A percentile compares a stretch with the other conserved stretches of the same genome.
phyloP scores from a whole-genome alignment of 306 rosid species.

The Adenanthera pavonina region DNA sequence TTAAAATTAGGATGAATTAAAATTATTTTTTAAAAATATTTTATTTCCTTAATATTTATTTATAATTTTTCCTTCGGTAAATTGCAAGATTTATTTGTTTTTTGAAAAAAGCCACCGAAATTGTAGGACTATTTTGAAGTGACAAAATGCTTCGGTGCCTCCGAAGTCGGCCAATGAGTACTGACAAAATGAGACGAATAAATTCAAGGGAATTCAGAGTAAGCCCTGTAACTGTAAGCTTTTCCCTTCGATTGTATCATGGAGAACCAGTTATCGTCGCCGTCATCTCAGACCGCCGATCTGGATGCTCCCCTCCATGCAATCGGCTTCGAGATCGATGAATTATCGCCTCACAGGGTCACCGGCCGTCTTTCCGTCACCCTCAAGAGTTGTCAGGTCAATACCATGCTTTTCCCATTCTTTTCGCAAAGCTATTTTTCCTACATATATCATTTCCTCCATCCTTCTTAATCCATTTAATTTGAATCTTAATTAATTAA shows the following conservation, averaged over 20 bases:
- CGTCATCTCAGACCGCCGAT: not conserved
- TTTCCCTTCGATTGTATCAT: not conserved
- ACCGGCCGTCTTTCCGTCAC: constrained; percentile 11
- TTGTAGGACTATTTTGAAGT: too few relatives aligned
- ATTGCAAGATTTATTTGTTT: too few relatives aligned
- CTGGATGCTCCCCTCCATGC: constrained; percentile 22
- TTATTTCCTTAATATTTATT: too few relatives aligned
- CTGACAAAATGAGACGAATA: not conserved
- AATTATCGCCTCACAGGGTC: not conserved
- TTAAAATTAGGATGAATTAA: too few relatives aligned
- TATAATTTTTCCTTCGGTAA: too few relatives aligned
- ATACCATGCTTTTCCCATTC: not conserved
- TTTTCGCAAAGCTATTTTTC: not conserved
- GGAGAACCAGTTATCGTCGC: constrained; percentile 5
- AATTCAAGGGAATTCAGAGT: not conserved
- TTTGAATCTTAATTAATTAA: not conserved
- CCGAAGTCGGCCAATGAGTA: too few relatives aligned
- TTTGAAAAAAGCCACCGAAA: too few relatives aligned
- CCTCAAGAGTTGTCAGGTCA: constrained; percentile 4
- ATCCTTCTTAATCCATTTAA: not conserved
- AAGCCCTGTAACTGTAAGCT: not conserved
- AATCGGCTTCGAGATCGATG: not conserved
- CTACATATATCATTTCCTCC: too few relatives aligned
- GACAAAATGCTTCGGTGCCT: too few relatives aligned
- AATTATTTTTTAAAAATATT: too few relatives aligned